These are phyloP conservation scores for Leptomonas pyrrhocoris DNA, from an alignment of 208 protist genomes.

Conservation along the genomic window DNA sequence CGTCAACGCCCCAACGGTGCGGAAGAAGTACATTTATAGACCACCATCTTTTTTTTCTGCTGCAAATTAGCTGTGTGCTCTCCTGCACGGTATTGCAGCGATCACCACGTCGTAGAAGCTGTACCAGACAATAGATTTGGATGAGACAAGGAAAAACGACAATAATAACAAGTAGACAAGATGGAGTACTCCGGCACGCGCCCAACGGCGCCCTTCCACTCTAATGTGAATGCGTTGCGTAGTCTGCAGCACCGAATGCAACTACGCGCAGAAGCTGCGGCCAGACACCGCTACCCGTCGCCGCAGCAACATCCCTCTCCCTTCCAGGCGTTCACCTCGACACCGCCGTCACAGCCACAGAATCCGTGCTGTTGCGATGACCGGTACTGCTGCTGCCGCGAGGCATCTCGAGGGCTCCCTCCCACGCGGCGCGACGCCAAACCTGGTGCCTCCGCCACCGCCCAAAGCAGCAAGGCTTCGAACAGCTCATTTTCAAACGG, in stretches of 20 bases:
- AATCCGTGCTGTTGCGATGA: too few species aligned
- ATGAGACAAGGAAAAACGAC: too few species aligned
- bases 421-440: not conserved
- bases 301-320: not conserved
- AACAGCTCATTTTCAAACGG: too few species aligned
- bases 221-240: conserved; percentile 38
- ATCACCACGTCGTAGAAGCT: too few species aligned
- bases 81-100: too few species aligned
- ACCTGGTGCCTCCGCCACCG: not conserved
- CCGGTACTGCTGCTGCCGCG: not conserved
- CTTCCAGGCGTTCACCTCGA: not conserved
- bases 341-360: not conserved
- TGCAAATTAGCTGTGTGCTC: too few species aligned
- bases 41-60: too few species aligned
- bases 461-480: not conserved
- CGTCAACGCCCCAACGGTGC: too few species aligned
- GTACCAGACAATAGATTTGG: too few species aligned
- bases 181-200: conserved; percentile 8
- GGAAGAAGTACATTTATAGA: too few species aligned
- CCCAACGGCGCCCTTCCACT: conserved; percentile 5
- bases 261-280: conserved; percentile 39
- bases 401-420: too few species aligned
- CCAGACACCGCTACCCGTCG: not conserved
- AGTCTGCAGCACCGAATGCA: conserved; percentile 82
- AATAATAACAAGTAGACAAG: not conserved